phyloP scores from a whole-genome alignment of 768 basidiomycete genomes.

The Trametes cingulata region DNA sequence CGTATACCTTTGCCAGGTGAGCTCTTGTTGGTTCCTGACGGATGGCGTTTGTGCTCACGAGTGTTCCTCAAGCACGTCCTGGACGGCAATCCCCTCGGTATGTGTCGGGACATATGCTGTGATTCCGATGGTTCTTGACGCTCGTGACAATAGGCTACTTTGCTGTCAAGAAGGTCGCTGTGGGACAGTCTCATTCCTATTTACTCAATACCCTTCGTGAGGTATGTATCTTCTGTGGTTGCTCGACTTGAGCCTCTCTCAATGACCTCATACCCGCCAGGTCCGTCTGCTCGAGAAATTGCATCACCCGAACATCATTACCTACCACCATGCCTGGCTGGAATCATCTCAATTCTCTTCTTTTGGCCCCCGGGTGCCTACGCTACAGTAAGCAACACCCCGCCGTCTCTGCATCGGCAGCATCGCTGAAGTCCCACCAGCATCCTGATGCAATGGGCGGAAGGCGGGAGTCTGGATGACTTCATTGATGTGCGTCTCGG shows the following conservation, averaged over 20 bases:
- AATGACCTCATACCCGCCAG: constrained; percentile 33
- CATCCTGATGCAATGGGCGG: constrained; percentile 92
- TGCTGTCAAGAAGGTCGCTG: constrained; percentile 96
- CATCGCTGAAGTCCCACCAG: constrained; percentile 39
- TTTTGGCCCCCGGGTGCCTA: constrained; percentile 86
- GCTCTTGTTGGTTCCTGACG: constrained; percentile 17
- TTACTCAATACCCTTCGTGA: constrained; percentile 81
- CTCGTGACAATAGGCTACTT: constrained; percentile 62
- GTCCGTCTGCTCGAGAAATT: constrained; percentile 84
- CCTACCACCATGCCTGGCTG: constrained; percentile 95
- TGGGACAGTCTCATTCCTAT: constrained; percentile 87
- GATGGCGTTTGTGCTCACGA: background rate
- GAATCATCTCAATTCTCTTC: constrained; percentile 83
- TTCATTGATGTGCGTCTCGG: constrained; percentile 82
- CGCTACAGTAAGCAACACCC: constrained; percentile 70
- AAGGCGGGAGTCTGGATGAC: constrained; percentile 86
- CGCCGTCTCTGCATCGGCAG: background rate
- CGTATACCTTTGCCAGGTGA: constrained; percentile 85
- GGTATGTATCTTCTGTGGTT: constrained; percentile 38
- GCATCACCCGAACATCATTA: constrained; percentile 91
- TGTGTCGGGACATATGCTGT: background rate
- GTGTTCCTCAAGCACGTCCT: constrained; percentile 63
- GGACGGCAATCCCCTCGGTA: constrained; percentile 83
- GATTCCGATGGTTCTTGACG: background rate
- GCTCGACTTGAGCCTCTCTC: background rate